phyloP scores from a whole-genome alignment of 31 red algal genomes.

The Porphyra umbilicalis region DNA sequence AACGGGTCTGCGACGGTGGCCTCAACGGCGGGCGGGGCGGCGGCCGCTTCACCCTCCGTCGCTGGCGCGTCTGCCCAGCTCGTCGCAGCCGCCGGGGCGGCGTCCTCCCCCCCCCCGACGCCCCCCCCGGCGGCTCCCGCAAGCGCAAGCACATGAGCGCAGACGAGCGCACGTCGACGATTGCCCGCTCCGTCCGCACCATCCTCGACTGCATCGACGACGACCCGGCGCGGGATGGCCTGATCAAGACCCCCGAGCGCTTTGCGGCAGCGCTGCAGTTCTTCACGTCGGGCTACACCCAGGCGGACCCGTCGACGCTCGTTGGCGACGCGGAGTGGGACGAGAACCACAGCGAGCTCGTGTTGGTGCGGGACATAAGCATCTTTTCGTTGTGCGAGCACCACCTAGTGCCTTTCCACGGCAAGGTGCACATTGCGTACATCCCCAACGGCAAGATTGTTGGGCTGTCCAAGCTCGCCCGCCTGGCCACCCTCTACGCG shows the following conservation, averaged over 20 bases:
- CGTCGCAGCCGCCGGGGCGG: neutral
- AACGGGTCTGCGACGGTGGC: neutral
- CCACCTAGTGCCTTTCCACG: conserved; percentile 89
- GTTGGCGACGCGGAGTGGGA: conserved; percentile 64
- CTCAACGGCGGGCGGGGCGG: neutral
- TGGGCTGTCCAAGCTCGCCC: conserved; percentile 88
- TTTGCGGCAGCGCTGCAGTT: conserved; percentile 42
- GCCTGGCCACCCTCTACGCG: conserved; percentile 82
- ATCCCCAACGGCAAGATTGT: conserved; percentile 78
- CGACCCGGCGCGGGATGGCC: conserved; percentile 39
- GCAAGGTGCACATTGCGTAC: conserved; percentile 71
- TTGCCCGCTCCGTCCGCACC: conserved; percentile 28
- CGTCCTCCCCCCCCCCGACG: neutral
- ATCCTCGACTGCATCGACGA: conserved; percentile 53
- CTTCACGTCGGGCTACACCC: conserved; percentile 50
- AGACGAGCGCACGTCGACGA: conserved; percentile 4
- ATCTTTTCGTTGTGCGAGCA: conserved; percentile 94
- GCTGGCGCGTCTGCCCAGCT: neutral
- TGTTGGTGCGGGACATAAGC: conserved; percentile 62
- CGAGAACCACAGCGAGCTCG: conserved; percentile 59
- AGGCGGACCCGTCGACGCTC: conserved; percentile 12
- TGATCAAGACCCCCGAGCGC: conserved; percentile 52
- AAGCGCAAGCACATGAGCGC: conserved; percentile 13
- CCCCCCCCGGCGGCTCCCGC: conserved; percentile 1
- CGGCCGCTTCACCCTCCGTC: neutral